phyloP scores from a whole-genome alignment of 2,329 filamentous ascomycete genomes.

The Lecanoromycetidae sp. region DNA sequence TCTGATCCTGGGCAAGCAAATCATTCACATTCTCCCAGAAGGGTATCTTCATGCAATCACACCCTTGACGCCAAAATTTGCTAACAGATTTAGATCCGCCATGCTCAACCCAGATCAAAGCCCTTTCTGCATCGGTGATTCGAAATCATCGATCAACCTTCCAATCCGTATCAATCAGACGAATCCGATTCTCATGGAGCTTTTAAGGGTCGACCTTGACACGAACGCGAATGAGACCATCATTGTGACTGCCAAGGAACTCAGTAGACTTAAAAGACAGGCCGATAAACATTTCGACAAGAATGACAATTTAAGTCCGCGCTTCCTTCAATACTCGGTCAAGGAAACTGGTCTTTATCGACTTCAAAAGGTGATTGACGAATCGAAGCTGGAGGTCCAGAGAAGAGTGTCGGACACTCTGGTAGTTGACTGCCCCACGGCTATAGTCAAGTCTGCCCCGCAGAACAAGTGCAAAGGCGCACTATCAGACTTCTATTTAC shows the following conservation, averaged over 20 bases:
- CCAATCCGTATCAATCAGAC: slow-evolving; percentile 93
- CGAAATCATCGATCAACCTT: slow-evolving; percentile 50
- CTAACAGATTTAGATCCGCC: slow-evolving; percentile 50
- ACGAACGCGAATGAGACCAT: slow-evolving; percentile 70
- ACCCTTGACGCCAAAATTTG: not conserved
- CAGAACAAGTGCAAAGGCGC: slow-evolving; percentile 71
- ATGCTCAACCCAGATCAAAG: slow-evolving; percentile 68
- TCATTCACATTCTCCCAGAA: slow-evolving; percentile 94
- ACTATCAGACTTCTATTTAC: slow-evolving; percentile 69
- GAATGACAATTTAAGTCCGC: slow-evolving; percentile 41
- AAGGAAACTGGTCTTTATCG: slow-evolving; percentile 84
- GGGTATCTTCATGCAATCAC: slow-evolving; percentile 42
- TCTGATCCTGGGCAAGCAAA: slow-evolving; percentile 88
- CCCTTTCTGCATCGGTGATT: slow-evolving; percentile 68
- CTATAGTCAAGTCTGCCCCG: slow-evolving; percentile 53
- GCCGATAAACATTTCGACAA: slow-evolving; percentile 46
- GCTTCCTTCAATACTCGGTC: slow-evolving; percentile 59
- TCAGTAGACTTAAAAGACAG: slow-evolving; percentile 62
- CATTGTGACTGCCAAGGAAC: slow-evolving; percentile 58
- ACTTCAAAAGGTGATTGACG: slow-evolving; percentile 73
- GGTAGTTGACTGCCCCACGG: slow-evolving; percentile 75
- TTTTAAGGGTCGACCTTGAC: slow-evolving; percentile 76
- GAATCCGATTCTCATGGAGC: slow-evolving; percentile 72
- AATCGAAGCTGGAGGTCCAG: slow-evolving; percentile 87
- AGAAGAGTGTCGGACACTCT: slow-evolving; percentile 63